Conservation (phyloP, 2,329 filamentous ascomycete species). For the Exserohilum rostratum region DNA sequence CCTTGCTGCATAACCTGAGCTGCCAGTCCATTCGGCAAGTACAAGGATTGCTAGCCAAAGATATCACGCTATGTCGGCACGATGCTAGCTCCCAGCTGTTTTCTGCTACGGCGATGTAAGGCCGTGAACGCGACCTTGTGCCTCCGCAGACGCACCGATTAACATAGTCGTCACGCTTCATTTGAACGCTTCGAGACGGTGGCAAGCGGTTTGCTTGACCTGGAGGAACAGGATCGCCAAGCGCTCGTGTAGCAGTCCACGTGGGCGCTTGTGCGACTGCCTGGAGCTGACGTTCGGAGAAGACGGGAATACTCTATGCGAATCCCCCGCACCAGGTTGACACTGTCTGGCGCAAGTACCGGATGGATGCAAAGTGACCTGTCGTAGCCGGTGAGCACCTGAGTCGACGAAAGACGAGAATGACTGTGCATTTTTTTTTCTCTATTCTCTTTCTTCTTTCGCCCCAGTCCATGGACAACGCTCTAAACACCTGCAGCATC, state of each 20-base stretch:
- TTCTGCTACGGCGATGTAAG: background rate
- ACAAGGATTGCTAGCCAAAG: background rate
- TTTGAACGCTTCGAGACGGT: constrained; percentile 8
- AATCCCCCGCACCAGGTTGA: background rate
- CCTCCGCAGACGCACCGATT: constrained; percentile 12
- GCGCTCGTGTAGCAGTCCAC: background rate
- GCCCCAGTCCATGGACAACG: background rate
- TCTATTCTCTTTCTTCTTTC: too few relatives aligned
- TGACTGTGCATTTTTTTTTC: constrained; percentile 1
- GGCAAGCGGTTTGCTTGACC: background rate
- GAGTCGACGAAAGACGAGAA: background rate
- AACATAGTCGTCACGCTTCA: background rate
- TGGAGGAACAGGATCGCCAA: background rate
- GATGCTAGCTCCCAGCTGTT: constrained; percentile 1
- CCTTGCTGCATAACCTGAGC: background rate
- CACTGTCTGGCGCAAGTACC: background rate
- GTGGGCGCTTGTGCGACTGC: constrained; percentile 1
- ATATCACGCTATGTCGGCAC: constrained; percentile 10
- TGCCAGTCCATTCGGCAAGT: background rate
- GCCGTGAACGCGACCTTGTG: constrained; percentile 1
- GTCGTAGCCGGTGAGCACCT: background rate
- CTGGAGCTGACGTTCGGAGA: background rate
- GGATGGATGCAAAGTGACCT: background rate
- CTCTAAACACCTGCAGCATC: constrained; percentile 10
- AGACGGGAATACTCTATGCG: background rate